Conservation (phyloP, 257 asterid genomes). For the Fraxinus anomala region DNA sequence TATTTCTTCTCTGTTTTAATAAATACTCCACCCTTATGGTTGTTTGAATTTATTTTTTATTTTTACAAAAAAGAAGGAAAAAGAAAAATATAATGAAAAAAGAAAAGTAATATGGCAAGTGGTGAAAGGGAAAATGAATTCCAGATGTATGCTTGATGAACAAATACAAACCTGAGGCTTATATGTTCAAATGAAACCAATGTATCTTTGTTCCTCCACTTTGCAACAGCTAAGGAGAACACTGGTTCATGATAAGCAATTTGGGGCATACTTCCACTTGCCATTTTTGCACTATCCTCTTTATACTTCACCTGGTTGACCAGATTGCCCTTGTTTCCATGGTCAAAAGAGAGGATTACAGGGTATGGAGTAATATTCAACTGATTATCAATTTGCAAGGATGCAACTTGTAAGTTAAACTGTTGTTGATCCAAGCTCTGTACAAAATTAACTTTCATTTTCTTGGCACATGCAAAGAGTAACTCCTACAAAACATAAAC, state of each 20-base stretch:
- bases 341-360: conserved; percentile 77
- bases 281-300: conserved; percentile 36
- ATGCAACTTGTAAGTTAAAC: conserved; percentile 66
- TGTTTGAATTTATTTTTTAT: not conserved
- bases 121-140: conserved; percentile 25
- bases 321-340: conserved; percentile 47
- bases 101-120: conserved; percentile 20
- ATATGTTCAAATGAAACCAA: conserved; percentile 82
- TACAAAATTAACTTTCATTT: conserved; percentile 52
- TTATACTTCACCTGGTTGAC: conserved; percentile 50
- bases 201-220: conserved; percentile 79
- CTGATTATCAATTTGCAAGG: conserved; percentile 92
- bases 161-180: conserved; percentile 65
- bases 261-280: conserved; percentile 43
- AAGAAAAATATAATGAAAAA: not conserved
- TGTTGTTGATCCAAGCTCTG: conserved; percentile 85
- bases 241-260: conserved; percentile 62
- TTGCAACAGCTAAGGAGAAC: conserved; percentile 71
- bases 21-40: not conserved
- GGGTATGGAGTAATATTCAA: conserved; percentile 76
- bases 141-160: conserved; percentile 12
- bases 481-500: conserved; percentile 66
- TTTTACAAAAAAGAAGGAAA: not conserved
- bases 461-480: conserved; percentile 83
- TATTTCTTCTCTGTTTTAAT: not conserved